Base-by-base conservation (phyloP, 2,329 filamentous ascomycete genomes). In the Cytospora mali region DNA sequence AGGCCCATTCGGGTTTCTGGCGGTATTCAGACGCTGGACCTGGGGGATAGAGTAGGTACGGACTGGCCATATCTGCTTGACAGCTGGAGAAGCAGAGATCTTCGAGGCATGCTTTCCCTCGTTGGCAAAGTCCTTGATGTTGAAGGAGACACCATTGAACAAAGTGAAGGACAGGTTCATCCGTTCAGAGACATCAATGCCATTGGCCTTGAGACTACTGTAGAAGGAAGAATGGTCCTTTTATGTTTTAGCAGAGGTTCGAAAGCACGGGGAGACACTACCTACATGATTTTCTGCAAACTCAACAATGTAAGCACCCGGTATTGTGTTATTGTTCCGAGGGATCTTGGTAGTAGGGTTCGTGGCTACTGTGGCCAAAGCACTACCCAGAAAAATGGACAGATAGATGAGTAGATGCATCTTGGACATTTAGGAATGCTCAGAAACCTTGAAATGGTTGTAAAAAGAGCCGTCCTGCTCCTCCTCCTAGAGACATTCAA, bases 11-110 rank as follows among this genome's bases (percentile, higher is more conserved):
- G 33, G 61, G 27, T 63, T 54, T 5, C 13, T 14, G 28, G 39
- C n/a, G 25, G 27, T 23, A 14, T 31, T 23, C 25, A 16, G 14
- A 13, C 42, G 54, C 25, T 57, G 39, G 10, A 46, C 5, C 16
- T 67, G 60, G 14, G 50, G 61, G 11, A 64, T 21, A 11, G 62
- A 55, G 33, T 68, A 64, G 39, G 57, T 66, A 28, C 67, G 67
- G 27, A 75, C 68, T 4, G 74, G 73, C 72, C 72, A 75, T 14
- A 74, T 61, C 7, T 62, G 66, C 65, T 70, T 72, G 58, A 75
- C 69, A 6, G 62, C 61, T 42, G 68, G 54, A 51, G 70, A 58
- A 33, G 61, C 66, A 46, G 68, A 65, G 28, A 75, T 69, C 64
- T 59, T 66, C 28, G 60, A 61, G 21, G 66, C 61, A 11, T 57